These are phyloP conservation scores for Exophiala mesophila DNA, from an alignment of 2,329 filamentous ascomycete species.

Conservation along the genomic window DNA sequence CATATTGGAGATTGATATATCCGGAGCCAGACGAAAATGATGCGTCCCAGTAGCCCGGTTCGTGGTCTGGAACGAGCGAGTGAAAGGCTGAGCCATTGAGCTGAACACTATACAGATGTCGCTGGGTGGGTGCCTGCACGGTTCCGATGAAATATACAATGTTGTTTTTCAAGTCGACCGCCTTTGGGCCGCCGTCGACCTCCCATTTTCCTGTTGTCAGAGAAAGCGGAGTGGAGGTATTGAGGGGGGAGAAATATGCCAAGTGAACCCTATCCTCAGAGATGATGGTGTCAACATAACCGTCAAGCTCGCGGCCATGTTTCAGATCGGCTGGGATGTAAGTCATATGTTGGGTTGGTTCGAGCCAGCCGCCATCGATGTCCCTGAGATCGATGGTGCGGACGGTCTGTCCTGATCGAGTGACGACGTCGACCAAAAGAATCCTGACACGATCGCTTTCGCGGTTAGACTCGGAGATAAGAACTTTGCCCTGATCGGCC, in stretches of 20 bases:
- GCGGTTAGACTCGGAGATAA: constrained; percentile 89
- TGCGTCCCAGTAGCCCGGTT: constrained; percentile 71
- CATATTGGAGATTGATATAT: constrained; percentile 78
- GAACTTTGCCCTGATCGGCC: constrained; percentile 72
- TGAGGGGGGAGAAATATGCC: constrained; percentile 85
- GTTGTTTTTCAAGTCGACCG: constrained; percentile 77
- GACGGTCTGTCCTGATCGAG: constrained; percentile 70
- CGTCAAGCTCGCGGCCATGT: constrained; percentile 73
- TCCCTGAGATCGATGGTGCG: constrained; percentile 72
- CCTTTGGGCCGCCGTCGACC: constrained; percentile 77
- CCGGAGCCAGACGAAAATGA: constrained; percentile 80
- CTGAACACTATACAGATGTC: constrained; percentile 85
- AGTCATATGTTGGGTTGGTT: constrained; percentile 78
- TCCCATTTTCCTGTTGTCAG: constrained; percentile 90
- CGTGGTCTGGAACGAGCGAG: constrained; percentile 66
- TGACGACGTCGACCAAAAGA: constrained; percentile 72
- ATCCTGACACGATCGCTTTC: constrained; percentile 89
- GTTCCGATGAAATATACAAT: constrained; percentile 87
- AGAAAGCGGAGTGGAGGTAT: constrained; percentile 74
- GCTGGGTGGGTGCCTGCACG: constrained; percentile 80
- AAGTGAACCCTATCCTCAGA: constrained; percentile 84
- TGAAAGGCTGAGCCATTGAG: constrained; percentile 71
- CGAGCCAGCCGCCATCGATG: constrained; percentile 96
- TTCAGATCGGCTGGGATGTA: constrained; percentile 79
- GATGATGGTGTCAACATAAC: constrained; percentile 88